Percentiles rank a stretch among this genome's conserved stretches.
Evolutionary conservation across 768 basidiomycete species (phyloP).

Genomic region (Cubamyces sp.): DNA sequence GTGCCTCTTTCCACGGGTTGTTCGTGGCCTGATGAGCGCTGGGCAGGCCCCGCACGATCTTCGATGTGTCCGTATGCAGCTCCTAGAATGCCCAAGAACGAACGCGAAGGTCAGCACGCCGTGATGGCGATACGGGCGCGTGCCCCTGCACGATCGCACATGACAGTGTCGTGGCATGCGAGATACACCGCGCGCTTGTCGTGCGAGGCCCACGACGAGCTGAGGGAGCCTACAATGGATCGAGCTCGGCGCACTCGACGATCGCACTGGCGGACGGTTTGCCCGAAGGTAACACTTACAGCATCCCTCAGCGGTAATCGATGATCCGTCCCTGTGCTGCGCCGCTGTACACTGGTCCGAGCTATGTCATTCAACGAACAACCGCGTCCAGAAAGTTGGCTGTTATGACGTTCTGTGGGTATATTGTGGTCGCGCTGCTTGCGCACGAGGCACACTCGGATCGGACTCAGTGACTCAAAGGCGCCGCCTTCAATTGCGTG

Average conservation of each 20-base stretch:
- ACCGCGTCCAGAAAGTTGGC: no score
- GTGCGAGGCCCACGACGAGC: not conserved
- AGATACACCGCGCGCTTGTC: not conserved
- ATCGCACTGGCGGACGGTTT: not conserved
- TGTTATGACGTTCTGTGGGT: constrained; percentile 4
- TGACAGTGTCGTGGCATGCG: not conserved
- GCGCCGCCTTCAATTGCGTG: constrained; percentile 17
- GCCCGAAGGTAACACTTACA: constrained; percentile 10
- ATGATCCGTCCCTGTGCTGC: constrained; percentile 1
- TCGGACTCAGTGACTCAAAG: not conserved
- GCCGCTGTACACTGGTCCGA: no score
- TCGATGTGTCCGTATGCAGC: constrained; percentile 1
- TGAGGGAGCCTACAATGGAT: not conserved
- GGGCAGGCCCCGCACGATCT: constrained; percentile 9
- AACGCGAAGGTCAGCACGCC: constrained; percentile 10
- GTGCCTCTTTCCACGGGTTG: not conserved
- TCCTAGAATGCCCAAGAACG: constrained; percentile 13
- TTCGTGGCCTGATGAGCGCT: not conserved
- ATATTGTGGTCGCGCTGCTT: not conserved
- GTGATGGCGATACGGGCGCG: not conserved
- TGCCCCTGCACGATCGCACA: constrained; percentile 11
- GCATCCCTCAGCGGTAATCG: constrained; percentile 3
- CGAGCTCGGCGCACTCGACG: not conserved
- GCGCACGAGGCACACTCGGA: constrained; percentile 3
- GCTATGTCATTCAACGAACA: no score